Evolutionary conservation across 306 rosid genomes (phyloP).

Genomic region (Dalbergia cultrata): DNA sequence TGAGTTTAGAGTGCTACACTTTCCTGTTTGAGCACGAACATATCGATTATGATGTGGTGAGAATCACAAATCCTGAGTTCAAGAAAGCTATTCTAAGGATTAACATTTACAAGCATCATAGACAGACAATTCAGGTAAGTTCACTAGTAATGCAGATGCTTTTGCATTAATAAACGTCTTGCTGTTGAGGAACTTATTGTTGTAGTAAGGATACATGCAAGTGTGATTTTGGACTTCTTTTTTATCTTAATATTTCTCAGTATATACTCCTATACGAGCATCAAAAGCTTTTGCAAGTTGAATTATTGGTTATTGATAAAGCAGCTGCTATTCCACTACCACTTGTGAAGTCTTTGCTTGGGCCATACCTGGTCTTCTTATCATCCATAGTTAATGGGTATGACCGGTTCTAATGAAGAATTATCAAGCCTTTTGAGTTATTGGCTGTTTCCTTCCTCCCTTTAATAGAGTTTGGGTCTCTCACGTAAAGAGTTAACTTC

Average conservation of each 20-base stretch:
- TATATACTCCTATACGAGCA: constrained; percentile 90
- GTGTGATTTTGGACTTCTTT: constrained; percentile 35
- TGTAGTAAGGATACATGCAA: constrained; percentile 12
- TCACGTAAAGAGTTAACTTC: neutral
- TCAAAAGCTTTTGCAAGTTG: constrained; percentile 97
- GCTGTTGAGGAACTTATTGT: constrained; percentile 2
- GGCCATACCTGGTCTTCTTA: constrained; percentile 93
- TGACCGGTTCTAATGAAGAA: constrained; percentile 6
- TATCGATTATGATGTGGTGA: constrained; percentile 76
- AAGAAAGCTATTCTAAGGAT: constrained; percentile 80
- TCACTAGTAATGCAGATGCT: constrained; percentile 1
- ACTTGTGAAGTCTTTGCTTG: constrained; percentile 89
- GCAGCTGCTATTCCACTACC: constrained; percentile 99
- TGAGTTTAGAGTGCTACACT: constrained; percentile 5
- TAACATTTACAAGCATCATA: constrained; percentile 86
- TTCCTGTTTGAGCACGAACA: constrained; percentile 69
- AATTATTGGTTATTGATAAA: constrained; percentile 90
- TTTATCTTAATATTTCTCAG: constrained; percentile 60
- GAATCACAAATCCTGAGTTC: constrained; percentile 66
- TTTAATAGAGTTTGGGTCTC: constrained; percentile 20
- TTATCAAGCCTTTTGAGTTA: constrained; percentile 11
- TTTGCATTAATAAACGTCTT: constrained; percentile 30
- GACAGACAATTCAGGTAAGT: constrained; percentile 94
- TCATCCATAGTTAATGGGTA: constrained; percentile 98
- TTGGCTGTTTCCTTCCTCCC: constrained; percentile 16